Conservation (phyloP, 2,329 filamentous ascomycete species). For the Domatiomyces globalis region DNA sequence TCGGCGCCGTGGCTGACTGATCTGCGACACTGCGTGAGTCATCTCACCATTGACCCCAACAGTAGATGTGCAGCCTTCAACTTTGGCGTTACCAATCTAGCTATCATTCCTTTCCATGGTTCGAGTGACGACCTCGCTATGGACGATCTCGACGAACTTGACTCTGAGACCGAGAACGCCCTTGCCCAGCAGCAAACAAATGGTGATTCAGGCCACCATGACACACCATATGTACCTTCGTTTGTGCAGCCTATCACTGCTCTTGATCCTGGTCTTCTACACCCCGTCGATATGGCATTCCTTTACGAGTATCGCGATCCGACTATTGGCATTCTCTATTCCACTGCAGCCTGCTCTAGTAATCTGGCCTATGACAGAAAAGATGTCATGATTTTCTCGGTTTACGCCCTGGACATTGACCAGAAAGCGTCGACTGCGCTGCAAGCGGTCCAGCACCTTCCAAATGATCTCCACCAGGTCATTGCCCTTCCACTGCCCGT, state of each 20-base stretch:
- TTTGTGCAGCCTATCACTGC: slow-evolving; percentile 85
- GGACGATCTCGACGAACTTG: slow-evolving; percentile 45
- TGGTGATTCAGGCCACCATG: slow-evolving; percentile 22
- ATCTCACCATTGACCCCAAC: slow-evolving; percentile 74
- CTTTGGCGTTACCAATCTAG: slow-evolving; percentile 76
- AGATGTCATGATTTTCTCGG: slow-evolving; percentile 78
- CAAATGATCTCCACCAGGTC: slow-evolving; percentile 73
- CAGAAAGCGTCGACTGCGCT: slow-evolving; percentile 88
- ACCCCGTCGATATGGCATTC: slow-evolving; percentile 84
- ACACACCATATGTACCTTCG: slow-evolving; percentile 70
- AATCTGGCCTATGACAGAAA: slow-evolving; percentile 61
- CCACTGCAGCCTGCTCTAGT: slow-evolving; percentile 56
- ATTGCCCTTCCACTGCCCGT: slow-evolving; percentile 73
- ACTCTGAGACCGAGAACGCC: slow-evolving; percentile 52
- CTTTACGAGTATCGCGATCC: slow-evolving; percentile 94
- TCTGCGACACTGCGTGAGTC: slow-evolving; percentile 62
- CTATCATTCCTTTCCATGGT: slow-evolving; percentile 85
- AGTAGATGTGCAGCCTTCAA: slow-evolving; percentile 90
- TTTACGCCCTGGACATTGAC: slow-evolving; percentile 88
- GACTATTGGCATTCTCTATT: slow-evolving; percentile 87
- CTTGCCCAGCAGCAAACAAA: slow-evolving; percentile 25
- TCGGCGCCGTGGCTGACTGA: slow-evolving; percentile 69
- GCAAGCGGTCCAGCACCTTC: slow-evolving; percentile 69
- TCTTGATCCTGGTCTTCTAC: slow-evolving; percentile 72
- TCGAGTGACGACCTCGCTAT: slow-evolving; percentile 76